Evolutionary conservation across 495 filamentous ascomycete species (phyloP).

Genomic region (Xylaria flabelliformis): DNA sequence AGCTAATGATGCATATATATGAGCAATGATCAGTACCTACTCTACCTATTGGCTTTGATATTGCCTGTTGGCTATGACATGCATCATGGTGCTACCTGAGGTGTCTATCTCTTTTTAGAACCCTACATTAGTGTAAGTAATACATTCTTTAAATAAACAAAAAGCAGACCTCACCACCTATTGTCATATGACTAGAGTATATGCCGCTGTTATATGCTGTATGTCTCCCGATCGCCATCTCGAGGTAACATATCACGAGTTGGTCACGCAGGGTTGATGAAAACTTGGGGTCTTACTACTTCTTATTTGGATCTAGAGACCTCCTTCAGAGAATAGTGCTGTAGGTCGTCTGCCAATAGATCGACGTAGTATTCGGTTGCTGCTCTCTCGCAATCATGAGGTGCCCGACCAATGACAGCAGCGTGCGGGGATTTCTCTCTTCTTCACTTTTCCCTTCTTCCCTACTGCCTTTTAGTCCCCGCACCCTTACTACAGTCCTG

Average conservation of each 20-base stretch:
- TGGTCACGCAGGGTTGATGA: neutral
- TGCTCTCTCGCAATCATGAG: constrained; percentile 2
- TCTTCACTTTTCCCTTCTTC: constrained; percentile 7
- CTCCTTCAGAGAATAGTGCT: neutral
- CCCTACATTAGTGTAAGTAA: constrained; percentile 4
- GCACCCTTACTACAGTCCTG: constrained; percentile 11
- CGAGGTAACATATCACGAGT: neutral
- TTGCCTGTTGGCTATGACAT: constrained; percentile 9
- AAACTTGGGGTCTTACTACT: neutral
- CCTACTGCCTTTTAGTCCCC: neutral
- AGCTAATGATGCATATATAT: constrained; percentile 9
- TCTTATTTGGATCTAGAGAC: neutral
- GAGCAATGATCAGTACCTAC: constrained; percentile 1
- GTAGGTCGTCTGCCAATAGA: neutral
- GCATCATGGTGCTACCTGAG: neutral
- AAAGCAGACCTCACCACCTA: neutral
- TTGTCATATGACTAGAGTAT: constrained; percentile 3
- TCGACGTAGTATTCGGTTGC: neutral
- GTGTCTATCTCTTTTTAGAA: constrained; percentile 16
- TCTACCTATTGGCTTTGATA: neutral
- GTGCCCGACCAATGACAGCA: neutral
- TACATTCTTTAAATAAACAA: constrained; percentile 20
- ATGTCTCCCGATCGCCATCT: neutral
- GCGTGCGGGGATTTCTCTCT: neutral
- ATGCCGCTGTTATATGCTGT: neutral